Conservation (phyloP, 345 rosid genomes). For the Geranium brycei region DNA sequence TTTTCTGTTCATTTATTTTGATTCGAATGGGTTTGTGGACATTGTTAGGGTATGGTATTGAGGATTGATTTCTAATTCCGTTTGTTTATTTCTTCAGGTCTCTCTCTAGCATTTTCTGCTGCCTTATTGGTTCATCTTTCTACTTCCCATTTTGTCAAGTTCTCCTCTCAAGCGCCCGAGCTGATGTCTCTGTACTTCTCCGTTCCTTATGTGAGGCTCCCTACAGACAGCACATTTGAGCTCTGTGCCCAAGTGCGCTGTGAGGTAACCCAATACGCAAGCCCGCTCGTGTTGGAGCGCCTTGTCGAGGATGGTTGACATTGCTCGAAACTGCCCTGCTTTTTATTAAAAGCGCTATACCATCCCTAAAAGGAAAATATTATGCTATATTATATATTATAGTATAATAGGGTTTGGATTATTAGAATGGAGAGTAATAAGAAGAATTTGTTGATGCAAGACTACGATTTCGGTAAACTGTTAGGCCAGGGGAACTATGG, state of each 20-base stretch:
- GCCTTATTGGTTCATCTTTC: too few relatives aligned
- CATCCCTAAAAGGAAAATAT: slow-evolving; percentile 1
- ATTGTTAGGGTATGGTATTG: too few relatives aligned
- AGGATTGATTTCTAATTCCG: too few relatives aligned
- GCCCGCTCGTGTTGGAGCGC: slow-evolving; percentile 14
- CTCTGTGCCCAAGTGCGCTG: slow-evolving; percentile 8
- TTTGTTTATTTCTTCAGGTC: too few relatives aligned
- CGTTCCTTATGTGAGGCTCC: slow-evolving; percentile 1
- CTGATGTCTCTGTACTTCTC: slow-evolving; percentile 7
- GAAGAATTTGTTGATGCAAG: too few relatives aligned
- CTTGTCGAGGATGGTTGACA: slow-evolving; percentile 32
- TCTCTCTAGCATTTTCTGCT: too few relatives aligned
- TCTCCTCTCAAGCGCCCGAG: slow-evolving; percentile 12
- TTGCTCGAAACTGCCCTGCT: slow-evolving; percentile 6
- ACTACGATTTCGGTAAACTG: too few relatives aligned
- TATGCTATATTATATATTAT: neutral
- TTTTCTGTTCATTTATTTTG: too few relatives aligned
- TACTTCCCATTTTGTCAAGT: neutral
- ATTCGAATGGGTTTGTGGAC: too few relatives aligned
- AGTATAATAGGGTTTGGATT: slow-evolving; percentile 7
- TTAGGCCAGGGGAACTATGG: too few relatives aligned
- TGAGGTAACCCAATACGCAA: slow-evolving; percentile 6
- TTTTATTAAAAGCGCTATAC: too few relatives aligned
- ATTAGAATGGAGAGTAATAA: slow-evolving; percentile 12
- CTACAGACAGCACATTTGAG: neutral